Evolutionary conservation across 2,329 filamentous ascomycete genomes (phyloP), one percentile per base, ranked within the genome.

Genomic region (Penicillium aurantiogriseum): DNA sequence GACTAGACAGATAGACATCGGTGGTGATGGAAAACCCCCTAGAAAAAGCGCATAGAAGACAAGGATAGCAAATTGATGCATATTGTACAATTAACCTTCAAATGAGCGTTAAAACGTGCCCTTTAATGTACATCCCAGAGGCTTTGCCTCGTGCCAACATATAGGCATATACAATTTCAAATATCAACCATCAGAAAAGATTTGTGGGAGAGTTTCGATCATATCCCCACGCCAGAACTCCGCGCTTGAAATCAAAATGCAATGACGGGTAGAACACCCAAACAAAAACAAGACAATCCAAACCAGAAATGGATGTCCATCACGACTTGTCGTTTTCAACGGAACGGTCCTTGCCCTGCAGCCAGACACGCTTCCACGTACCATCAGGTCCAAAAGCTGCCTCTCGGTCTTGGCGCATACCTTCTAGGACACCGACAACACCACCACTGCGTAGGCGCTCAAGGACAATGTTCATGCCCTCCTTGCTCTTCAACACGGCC

Each of bases 401-500:
- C 64, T 83, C 80, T 40, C 82, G 79, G 67, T 89, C 87, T 65
- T 79, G 77, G 51, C 85, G 79, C 87, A 89, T 89, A 29, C 86
- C 87, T 63, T 89, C 87, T 31, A 90, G 75, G n/a, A 89, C 88
- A 23, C 76, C 86, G 17, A 88, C 85, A 19, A 90, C 76, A 0
- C 88, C 88, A 39, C 87, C 87, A 57, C 80, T 79, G 53, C 88
- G 79, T 69, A 90, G 73, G 36, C 85, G 76, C 67, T 86, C 83
- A 8, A 88, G 76, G 23, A 88, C 85, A 23, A 88, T 80, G 58
- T 85, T 86, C 85, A 88, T 88, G 52, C 85, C 85, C 66, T 87
- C 80, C 60, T 83, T 84, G 61, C 85, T 85, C 65, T 85, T 87
- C 10, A 84, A 75, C 65, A 87, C 79, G 19, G 83, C 84, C 56